phyloP scores from a whole-genome alignment of 345 rosid species.

The Eucalyptus cloeziana region DNA sequence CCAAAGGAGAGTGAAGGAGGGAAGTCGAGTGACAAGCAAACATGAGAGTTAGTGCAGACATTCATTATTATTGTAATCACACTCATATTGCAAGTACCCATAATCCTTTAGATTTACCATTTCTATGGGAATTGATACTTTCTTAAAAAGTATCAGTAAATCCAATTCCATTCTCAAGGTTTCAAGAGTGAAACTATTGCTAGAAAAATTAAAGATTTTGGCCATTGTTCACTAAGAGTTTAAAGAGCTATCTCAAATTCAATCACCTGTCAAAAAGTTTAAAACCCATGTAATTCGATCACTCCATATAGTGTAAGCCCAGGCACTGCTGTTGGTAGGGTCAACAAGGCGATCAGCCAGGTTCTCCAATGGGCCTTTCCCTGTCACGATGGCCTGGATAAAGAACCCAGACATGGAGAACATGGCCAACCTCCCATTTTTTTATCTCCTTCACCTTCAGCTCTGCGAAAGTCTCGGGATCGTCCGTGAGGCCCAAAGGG shows the following conservation, averaged over 20 bases:
- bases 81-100: neutral
- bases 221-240: neutral
- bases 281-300: neutral
- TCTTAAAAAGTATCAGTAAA: neutral
- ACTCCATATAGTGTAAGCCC: neutral
- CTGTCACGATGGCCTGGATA: neutral
- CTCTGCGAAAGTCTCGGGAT: neutral
- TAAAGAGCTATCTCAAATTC: neutral
- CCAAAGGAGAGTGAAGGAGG: neutral
- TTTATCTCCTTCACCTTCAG: slow-evolving; percentile 1
- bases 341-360: neutral
- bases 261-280: neutral
- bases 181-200: neutral
- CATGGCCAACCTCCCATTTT: neutral
- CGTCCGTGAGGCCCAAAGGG: neutral
- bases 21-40: neutral
- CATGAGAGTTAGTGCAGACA: neutral
- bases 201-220: neutral
- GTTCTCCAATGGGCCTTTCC: neutral
- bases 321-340: neutral
- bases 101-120: neutral
- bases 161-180: neutral
- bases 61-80: neutral
- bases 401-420: neutral
- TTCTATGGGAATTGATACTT: neutral